phyloP scores from a whole-genome alignment of 2,329 filamentous ascomycete genomes.

The Colletotrichum sp. region DNA sequence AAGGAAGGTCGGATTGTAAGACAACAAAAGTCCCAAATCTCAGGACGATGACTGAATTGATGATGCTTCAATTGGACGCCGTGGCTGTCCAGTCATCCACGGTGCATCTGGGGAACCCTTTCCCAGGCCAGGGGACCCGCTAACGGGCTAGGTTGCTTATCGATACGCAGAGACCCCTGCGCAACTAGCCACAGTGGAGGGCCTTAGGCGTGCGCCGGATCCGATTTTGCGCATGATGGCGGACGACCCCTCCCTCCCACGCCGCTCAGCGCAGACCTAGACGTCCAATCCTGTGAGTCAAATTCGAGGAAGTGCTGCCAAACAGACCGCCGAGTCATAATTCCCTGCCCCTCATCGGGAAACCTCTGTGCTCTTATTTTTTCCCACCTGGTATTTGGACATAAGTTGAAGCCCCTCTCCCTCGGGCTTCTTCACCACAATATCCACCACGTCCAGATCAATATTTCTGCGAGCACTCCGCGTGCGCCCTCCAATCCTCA shows the following conservation, averaged over 20 bases:
- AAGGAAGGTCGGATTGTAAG: background rate
- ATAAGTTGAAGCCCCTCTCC: conserved; percentile 35
- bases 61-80: background rate
- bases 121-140: background rate
- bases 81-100: background rate
- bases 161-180: background rate
- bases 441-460: conserved; percentile 54
- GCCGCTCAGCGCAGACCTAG: background rate
- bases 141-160: background rate
- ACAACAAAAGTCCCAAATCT: background rate
- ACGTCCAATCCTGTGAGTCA: conserved; percentile 21
- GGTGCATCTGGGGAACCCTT: background rate
- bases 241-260: conserved; percentile 7
- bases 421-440: conserved; percentile 40
- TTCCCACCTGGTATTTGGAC: conserved; percentile 9
- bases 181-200: background rate
- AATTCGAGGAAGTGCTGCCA: conserved; percentile 15
- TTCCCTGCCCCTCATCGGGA: conserved; percentile 20
- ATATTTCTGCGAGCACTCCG: conserved; percentile 58
- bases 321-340: conserved; percentile 21
- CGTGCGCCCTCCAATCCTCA: conserved; percentile 58
- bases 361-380: conserved; percentile 16
- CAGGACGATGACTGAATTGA: background rate
- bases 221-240: conserved; percentile 2
- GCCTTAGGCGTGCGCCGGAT: background rate